phyloP scores from a whole-genome alignment of 352 stramenopile genomes.

The Globisporangium takayamanum region DNA sequence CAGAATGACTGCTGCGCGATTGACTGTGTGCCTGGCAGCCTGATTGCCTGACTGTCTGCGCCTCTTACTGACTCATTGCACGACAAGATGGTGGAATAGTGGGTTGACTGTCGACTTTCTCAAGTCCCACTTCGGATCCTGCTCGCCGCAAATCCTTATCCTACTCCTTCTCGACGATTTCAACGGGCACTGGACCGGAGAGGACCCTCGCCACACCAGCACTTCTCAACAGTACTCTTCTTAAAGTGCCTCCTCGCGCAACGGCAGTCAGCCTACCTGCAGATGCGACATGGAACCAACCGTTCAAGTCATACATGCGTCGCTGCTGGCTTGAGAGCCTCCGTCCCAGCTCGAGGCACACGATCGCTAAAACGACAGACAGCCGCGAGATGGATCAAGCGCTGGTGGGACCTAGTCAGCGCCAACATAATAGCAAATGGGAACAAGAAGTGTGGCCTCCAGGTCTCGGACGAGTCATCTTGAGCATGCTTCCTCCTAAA shows the following conservation, averaged over 20 bases:
- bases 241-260: neutral
- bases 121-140: neutral
- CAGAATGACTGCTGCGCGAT: neutral
- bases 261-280: neutral
- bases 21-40: neutral
- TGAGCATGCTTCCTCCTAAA: too few species aligned
- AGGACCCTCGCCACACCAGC: neutral
- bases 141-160: neutral
- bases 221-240: neutral
- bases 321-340: neutral
- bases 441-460: neutral
- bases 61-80: too few species aligned
- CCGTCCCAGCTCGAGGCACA: neutral
- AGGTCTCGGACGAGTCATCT: neutral
- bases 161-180: neutral
- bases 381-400: neutral
- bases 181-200: neutral
- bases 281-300: neutral
- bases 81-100: neutral
- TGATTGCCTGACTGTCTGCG: too few species aligned
- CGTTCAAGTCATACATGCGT: neutral
- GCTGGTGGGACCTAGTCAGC: neutral
- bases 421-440: neutral
- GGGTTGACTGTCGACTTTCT: neutral
- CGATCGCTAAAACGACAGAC: neutral